Conservation (phyloP, 495 filamentous ascomycete species). For the Aspergillus olivimuriae region DNA sequence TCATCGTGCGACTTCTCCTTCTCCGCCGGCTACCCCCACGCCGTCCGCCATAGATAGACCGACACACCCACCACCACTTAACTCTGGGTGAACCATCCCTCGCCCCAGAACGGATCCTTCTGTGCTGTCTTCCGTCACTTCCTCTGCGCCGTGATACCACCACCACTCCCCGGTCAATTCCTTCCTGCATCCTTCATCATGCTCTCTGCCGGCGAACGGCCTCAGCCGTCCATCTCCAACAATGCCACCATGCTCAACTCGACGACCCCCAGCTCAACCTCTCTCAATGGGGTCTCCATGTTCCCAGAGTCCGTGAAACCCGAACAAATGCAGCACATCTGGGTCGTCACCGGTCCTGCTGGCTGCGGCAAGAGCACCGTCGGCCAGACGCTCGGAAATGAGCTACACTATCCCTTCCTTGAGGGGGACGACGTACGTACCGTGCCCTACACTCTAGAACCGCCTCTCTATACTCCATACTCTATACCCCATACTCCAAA, state of each 20-base stretch:
- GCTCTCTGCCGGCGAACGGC: conserved; percentile 39
- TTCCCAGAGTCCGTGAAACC: conserved; percentile 13
- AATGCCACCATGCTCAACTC: conserved; percentile 12
- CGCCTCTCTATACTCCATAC: too few relatives aligned
- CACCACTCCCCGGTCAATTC: neutral
- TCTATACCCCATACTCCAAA: too few relatives aligned
- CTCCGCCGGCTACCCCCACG: too few relatives aligned
- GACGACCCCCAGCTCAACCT: conserved; percentile 15
- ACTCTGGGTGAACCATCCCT: too few relatives aligned
- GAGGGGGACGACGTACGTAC: conserved; percentile 93
- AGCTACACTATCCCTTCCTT: conserved; percentile 72
- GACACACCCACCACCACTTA: too few relatives aligned
- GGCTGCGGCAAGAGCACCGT: conserved; percentile 96
- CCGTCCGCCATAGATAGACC: too few relatives aligned
- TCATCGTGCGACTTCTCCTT: too few relatives aligned
- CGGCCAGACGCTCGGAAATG: conserved; percentile 65
- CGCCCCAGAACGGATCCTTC: too few relatives aligned
- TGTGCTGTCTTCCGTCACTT: too few relatives aligned
- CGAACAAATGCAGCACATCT: conserved; percentile 68
- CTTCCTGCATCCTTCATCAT: conserved; percentile 22
- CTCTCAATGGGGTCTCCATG: too few relatives aligned
- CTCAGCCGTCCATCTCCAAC: conserved; percentile 20
- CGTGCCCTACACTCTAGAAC: too few relatives aligned
- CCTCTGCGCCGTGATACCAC: too few relatives aligned
- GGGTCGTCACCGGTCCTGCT: conserved; percentile 94